These are phyloP conservation scores for Sugiyamaella smithiae DNA, from an alignment of 805 yeast genomes.

Conservation along the genomic window DNA sequence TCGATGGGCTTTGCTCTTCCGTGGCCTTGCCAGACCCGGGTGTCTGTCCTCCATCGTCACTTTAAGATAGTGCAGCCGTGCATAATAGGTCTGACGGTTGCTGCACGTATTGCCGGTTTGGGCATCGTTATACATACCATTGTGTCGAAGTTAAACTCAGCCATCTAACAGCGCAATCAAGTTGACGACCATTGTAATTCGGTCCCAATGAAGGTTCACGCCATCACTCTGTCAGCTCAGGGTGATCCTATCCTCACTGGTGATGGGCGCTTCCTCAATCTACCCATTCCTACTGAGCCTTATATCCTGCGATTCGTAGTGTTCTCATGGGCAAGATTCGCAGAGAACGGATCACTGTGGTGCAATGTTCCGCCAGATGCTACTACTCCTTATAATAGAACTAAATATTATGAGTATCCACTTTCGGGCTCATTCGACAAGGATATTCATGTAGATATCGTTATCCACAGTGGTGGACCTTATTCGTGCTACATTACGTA, in stretches of 20 bases:
- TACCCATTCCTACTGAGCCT: conserved; percentile 40
- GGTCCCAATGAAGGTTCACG: conserved; percentile 22
- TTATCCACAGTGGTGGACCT: conserved; percentile 72
- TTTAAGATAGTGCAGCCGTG: no score
- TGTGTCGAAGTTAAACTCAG: no score
- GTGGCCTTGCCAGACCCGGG: no score
- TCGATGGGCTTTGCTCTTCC: no score
- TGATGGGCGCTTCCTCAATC: conserved; percentile 36
- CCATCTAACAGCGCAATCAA: no score
- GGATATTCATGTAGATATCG: conserved; percentile 60
- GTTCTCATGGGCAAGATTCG: conserved; percentile 70
- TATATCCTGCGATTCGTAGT: conserved; percentile 56
- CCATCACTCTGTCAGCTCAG: conserved; percentile 26
- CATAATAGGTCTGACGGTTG: conserved; percentile 2
- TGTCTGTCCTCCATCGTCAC: no score
- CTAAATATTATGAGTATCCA: conserved; percentile 51
- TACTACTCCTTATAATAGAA: conserved; percentile 51
- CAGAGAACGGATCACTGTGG: conserved; percentile 68
- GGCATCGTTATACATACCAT: no score
- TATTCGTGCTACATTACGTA: conserved; percentile 71
- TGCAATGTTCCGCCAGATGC: conserved; percentile 62
- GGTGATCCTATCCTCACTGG: conserved; percentile 34
- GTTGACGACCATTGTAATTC: no score
- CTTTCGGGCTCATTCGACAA: conserved; percentile 54
- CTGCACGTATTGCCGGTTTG: not conserved